Conservation (phyloP, 768 basidiomycete genomes). For the Mycena sanguinolenta region DNA sequence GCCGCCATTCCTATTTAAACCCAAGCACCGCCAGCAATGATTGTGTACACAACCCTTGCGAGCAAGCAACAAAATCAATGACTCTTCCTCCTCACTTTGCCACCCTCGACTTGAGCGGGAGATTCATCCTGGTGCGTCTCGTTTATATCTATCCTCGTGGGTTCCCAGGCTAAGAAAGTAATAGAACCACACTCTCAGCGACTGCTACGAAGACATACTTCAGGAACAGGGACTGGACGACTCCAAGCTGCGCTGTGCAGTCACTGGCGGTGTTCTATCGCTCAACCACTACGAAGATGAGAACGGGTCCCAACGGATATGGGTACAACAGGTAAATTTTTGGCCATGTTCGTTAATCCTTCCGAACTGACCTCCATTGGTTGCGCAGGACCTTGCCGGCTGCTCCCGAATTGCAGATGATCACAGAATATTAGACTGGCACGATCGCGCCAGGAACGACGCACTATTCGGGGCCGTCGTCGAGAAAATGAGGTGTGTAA, state of each 20-base stretch:
- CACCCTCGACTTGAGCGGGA: constrained; percentile 11
- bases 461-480: no score
- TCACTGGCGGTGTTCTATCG: not conserved
- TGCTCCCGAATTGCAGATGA: no score
- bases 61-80: not conserved
- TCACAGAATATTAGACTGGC: no score
- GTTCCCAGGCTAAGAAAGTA: not conserved
- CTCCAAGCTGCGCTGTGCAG: not conserved
- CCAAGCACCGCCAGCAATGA: no score
- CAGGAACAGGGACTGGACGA: not conserved
- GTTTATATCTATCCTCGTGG: not conserved
- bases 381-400: no score
- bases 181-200: constrained; percentile 21
- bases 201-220: not conserved
- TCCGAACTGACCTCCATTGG: no score
- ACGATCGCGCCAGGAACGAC: no score
- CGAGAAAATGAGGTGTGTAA: no score
- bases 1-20: no score
- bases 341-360: no score
- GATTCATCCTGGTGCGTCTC: constrained; percentile 16
- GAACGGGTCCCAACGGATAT: constrained; percentile 13
- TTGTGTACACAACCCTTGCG: no score
- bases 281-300: constrained; percentile 25
- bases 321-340: constrained; percentile 11
- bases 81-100: constrained; percentile 15